A percentile compares a stretch with the other conserved stretches of the same genome.
Conservation (phyloP, 306 rosid species). For the Prunus salicina region DNA sequence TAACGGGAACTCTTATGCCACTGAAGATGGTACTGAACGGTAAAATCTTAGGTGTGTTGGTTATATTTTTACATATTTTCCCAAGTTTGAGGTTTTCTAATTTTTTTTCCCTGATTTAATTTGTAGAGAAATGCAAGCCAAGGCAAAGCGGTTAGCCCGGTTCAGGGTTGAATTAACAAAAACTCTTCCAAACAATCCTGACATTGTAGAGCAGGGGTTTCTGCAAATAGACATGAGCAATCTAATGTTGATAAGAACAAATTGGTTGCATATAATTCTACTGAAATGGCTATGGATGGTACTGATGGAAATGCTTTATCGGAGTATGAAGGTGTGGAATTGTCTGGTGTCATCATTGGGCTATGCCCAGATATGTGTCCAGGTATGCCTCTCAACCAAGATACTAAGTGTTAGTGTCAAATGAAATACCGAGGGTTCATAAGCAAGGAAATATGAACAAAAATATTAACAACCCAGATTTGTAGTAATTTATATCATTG, state of each 20-base stretch:
- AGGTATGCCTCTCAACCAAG: slow-evolving; percentile 49
- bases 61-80: slow-evolving; percentile 16
- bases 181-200: slow-evolving; percentile 41
- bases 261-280: slow-evolving; percentile 31
- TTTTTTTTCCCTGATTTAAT: slow-evolving; percentile 8
- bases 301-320: slow-evolving; percentile 36
- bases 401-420: neutral
- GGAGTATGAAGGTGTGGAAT: slow-evolving; percentile 52
- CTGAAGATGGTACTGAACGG: slow-evolving; percentile 70
- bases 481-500: slow-evolving; percentile 3
- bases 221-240: slow-evolving; percentile 35
- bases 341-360: slow-evolving; percentile 67
- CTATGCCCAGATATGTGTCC: slow-evolving; percentile 97
- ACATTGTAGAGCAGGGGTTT: slow-evolving; percentile 39
- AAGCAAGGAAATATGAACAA: neutral
- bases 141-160: slow-evolving; percentile 92
- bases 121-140: slow-evolving; percentile 77
- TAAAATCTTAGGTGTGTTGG: slow-evolving; percentile 32
- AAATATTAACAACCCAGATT: neutral
- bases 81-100: slow-evolving; percentile 10
- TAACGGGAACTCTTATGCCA: slow-evolving; percentile 41
- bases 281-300: slow-evolving; percentile 44
- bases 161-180: slow-evolving; percentile 77
- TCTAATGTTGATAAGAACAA: slow-evolving; percentile 41
- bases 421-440: neutral